Evolutionary conservation across 2,329 filamentous ascomycete species (phyloP).

Genomic region (Ophiostoma piceae): DNA sequence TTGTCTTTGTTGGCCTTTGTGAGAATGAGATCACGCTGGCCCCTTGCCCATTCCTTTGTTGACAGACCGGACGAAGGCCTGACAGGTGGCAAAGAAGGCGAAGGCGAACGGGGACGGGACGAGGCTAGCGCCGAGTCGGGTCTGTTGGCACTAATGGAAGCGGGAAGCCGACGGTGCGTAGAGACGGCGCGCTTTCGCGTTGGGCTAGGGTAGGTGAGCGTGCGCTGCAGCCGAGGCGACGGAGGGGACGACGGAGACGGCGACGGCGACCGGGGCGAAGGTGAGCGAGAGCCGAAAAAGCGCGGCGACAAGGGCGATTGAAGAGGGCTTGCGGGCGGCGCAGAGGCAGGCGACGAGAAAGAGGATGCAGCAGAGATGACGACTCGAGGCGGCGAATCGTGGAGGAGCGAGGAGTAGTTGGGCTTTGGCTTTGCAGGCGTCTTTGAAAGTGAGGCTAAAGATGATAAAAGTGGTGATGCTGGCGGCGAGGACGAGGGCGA

Average conservation of each 20-base stretch:
- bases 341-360: conserved; percentile 4
- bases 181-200: conserved; percentile 32
- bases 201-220: conserved; percentile 31
- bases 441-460: conserved; percentile 34
- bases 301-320: conserved; percentile 13
- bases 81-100: not conserved
- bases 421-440: not conserved
- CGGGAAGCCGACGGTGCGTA: conserved; percentile 38
- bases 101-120: conserved; percentile 8
- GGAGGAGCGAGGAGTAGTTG: not conserved
- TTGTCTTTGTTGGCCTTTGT: conserved; percentile 23
- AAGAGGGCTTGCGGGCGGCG: conserved; percentile 4
- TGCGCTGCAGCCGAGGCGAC: conserved; percentile 28
- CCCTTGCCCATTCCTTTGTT: conserved; percentile 37
- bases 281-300: not conserved
- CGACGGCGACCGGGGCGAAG: not conserved
- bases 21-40: conserved; percentile 45
- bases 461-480: conserved; percentile 27
- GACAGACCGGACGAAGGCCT: conserved; percentile 20
- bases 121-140: conserved; percentile 6
- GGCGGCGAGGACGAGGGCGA: not conserved
- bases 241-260: not conserved
- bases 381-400: conserved; percentile 1
- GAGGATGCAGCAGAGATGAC: conserved; percentile 2
- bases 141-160: not conserved